A percentile compares a stretch with the other conserved stretches of the same genome.
Evolutionary conservation across 371 early-diverging fungal genomes (phyloP).

Genomic region (Mucor saturninus): DNA sequence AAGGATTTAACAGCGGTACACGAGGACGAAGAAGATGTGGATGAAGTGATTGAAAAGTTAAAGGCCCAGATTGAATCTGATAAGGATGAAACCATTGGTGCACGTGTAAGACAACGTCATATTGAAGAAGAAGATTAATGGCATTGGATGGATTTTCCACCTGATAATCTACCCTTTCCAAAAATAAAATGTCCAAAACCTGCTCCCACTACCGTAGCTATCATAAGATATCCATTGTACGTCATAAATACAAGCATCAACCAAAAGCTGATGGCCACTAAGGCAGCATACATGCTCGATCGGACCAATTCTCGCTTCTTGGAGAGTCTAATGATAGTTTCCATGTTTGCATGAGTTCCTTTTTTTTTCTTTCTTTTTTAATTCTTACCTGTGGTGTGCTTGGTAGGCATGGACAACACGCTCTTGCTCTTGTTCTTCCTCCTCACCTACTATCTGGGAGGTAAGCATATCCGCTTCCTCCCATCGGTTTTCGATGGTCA

Average conservation of each 20-base stretch:
- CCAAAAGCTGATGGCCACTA: conserved; percentile 69
- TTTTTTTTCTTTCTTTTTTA: conserved; percentile 3
- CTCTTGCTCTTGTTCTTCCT: conserved; percentile 2
- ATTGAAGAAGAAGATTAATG: conserved; percentile 32
- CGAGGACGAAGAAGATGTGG: conserved; percentile 12
- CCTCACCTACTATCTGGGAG: conserved; percentile 11
- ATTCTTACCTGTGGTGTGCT: too few relatives aligned
- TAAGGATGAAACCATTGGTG: conserved; percentile 21
- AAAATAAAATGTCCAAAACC: conserved; percentile 74
- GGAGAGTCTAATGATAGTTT: conserved; percentile 16
- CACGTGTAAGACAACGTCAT: conserved; percentile 30
- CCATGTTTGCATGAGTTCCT: neutral
- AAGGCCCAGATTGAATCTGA: conserved; percentile 12
- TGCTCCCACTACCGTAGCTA: conserved; percentile 71
- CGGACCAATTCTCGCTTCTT: conserved; percentile 54
- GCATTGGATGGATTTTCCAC: conserved; percentile 46
- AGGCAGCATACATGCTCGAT: conserved; percentile 60
- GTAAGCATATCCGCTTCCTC: conserved; percentile 20
- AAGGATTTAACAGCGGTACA: neutral
- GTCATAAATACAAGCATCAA: conserved; percentile 87
- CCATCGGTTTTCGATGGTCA: conserved; percentile 52
- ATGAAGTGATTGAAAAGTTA: conserved; percentile 15
- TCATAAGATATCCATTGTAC: conserved; percentile 81
- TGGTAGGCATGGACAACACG: conserved; percentile 16
- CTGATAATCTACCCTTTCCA: conserved; percentile 38